Evolutionary conservation across 495 filamentous ascomycete genomes (phyloP), one percentile per base, ranked within the genome.

Genomic region (Astrothelium macrocarpum): DNA sequence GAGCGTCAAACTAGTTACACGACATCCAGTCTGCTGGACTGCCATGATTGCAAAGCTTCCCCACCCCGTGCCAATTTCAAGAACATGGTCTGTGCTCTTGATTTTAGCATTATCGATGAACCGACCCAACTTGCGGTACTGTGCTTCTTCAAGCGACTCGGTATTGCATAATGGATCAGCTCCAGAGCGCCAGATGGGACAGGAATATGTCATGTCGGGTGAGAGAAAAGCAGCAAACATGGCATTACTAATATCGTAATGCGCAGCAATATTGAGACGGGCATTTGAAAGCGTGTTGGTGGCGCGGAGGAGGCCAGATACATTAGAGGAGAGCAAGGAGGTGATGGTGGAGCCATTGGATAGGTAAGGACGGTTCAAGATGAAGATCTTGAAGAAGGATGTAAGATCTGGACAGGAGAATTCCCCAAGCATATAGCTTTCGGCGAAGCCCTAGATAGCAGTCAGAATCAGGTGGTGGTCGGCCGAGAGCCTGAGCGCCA

Each of bases 211-310:
- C 85, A 90, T 88, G 65, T 90, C 87, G 2, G 79, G 73, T 0
- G 86, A 89, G 28, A 90, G 77, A 62, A 90, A 90, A 1, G 86
- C 83, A 9, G 84, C 79, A 65, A 90, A 90, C 78, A 90, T 85
- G 28, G 82, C 80, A 71, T 90, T 90, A 66, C 83, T 84, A 62
- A 89, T 87, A 71, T 90, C 87, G 67, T 90, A 90, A 64, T 90
- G 87, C n/a, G 84, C 82, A 1, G 79, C 77, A 53, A 86, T 80
- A 66, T 90, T 88, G 59, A 87, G 72, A 16, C 82, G 81, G 1
- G 87, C 79, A 62, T 87, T 87, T 5, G 79, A 77, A 26, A 88
- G 72, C 23, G 83, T 87, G 69, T 90, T 90, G 7, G 79, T 84
- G 26, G 76, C 78, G 59, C 82, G 79, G 16, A 80, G 78, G 60